phyloP scores from a whole-genome alignment of 176 grass and related monocot species.

The Otatea glauca region DNA sequence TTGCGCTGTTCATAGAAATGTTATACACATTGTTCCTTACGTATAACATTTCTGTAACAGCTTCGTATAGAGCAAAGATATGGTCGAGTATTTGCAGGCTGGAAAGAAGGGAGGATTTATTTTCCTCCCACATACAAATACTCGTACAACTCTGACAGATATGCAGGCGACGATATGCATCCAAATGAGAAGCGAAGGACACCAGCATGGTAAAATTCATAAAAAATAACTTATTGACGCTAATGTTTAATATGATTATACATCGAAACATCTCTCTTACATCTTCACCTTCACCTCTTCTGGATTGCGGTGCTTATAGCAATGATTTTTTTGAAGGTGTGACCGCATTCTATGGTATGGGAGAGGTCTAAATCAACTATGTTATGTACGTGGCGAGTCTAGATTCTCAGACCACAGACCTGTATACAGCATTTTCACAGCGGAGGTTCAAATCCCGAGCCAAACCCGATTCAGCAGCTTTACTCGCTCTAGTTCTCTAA shows the following conservation, averaged over 20 bases:
- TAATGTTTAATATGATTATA: neutral
- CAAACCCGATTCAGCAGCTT: slow-evolving; percentile 62
- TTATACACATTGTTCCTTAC: slow-evolving; percentile 42
- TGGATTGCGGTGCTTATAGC: slow-evolving; percentile 22
- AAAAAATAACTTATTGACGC: neutral
- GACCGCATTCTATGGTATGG: slow-evolving; percentile 92
- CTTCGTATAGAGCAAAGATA: slow-evolving; percentile 95
- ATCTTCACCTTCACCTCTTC: neutral
- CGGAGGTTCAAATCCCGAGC: slow-evolving; percentile 76
- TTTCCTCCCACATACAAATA: slow-evolving; percentile 98
- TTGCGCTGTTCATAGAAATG: too few relatives aligned
- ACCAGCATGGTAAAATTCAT: slow-evolving; percentile 74
- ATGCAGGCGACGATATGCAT: slow-evolving; percentile 81
- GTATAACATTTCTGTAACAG: slow-evolving; percentile 46
- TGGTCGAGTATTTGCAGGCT: slow-evolving; percentile 77
- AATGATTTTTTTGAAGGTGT: slow-evolving; percentile 64
- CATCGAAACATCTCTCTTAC: neutral
- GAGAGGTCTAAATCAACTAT: slow-evolving; percentile 75
- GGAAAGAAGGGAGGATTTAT: slow-evolving; percentile 97
- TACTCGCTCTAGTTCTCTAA: slow-evolving; percentile 60
- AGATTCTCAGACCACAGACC: slow-evolving; percentile 93
- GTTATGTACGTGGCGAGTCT: slow-evolving; percentile 88
- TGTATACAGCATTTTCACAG: slow-evolving; percentile 86
- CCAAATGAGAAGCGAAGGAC: slow-evolving; percentile 87
- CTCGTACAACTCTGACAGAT: slow-evolving; percentile 89